Conservation (phyloP, 345 rosid genomes). For the Turritis glabra region DNA sequence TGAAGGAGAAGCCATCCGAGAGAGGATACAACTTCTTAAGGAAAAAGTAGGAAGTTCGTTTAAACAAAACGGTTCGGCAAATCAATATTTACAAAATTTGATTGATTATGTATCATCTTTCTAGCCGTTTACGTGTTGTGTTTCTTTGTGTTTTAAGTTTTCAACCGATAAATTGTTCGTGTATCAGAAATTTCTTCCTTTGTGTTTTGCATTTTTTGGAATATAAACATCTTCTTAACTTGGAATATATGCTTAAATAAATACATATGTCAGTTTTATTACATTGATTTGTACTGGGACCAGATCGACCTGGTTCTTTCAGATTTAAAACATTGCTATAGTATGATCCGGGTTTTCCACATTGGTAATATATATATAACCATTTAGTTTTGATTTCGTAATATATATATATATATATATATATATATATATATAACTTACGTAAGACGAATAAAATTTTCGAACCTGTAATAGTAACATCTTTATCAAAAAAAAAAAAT, state of each 20-base stretch:
- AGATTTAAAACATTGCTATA: no score
- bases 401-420: no score
- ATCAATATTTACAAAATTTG: constrained; percentile 11
- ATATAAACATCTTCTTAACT: not conserved
- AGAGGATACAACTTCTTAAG: not conserved
- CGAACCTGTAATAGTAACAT: no score
- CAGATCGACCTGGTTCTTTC: not conserved
- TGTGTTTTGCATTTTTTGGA: not conserved
- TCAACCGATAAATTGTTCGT: not conserved
- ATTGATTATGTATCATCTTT: constrained; percentile 10
- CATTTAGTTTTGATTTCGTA: no score
- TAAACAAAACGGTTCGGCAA: constrained; percentile 3
- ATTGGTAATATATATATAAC: no score
- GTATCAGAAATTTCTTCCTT: not conserved
- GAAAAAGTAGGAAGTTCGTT: constrained; percentile 14
- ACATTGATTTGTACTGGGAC: not conserved
- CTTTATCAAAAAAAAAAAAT: no score
- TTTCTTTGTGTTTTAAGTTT: not conserved
- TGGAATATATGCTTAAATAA: not conserved
- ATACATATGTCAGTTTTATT: not conserved
- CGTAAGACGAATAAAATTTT: no score
- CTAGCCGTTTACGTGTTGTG: not conserved
- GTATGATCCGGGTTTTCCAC: no score
- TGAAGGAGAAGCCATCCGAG: constrained; percentile 23
- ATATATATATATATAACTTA: no score